Evolutionary conservation across 805 yeast genomes (phyloP), one percentile per base, ranked within the genome.

Genomic region (Cyberlindnera americana): DNA sequence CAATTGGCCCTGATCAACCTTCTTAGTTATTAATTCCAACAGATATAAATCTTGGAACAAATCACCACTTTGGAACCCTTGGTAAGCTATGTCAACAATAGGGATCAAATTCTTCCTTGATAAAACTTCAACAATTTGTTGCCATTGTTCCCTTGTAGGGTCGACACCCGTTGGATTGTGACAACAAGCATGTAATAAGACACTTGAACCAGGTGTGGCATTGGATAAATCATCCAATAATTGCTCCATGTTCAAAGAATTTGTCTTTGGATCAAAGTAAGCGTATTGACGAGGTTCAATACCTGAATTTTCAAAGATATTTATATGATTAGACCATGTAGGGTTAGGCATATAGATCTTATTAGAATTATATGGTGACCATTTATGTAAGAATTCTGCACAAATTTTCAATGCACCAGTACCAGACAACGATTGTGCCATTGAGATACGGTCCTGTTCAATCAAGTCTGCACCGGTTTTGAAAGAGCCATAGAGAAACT

Each of bases 111-210:
- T 66, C 59, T 77, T 75, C 35, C 69, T 61, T 52, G 74, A 65
- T 29, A 85, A 59, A 24, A 81, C 77, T 35, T 81, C 77, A 53
- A 85, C 70, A 28, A 91, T 85, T 60, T 73, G 65, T 46, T 74
- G 70, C 96, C 96, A 89, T 60, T 90, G 87, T 48, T 78, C 85
- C 19, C 66, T 64, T 14, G 87, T 78, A 46, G 95, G 93, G 60
- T 90, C 97, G 61, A 90, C 79, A 49, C 97, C 98, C 15, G 97
- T 91, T 40, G 98, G 98, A 70, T 90, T 91, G 69, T 90, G 97
- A 56, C 96, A 93, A 61, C 96, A 89, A 8, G 96, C 96, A 64
- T 90, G 98, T 45, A 90, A 73, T 41, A 90, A 70, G 17, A 89
- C 81, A 38, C 78, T 74, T 17, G 82, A 69, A 19, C 83, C 86